phyloP scores from a whole-genome alignment of 176 grass and related monocot species.

The sorghum (Sorghum bicolor) region Sorghum_bicolor_NCBIv3 NC_012870.2:68078001-68078500 shows the following conservation, averaged over 20 bases:
- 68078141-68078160: not conserved
- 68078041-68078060: not conserved
- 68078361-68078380: not conserved
- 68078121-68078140: not conserved
- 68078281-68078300: not conserved
- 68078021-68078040: not conserved
- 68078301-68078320: not conserved
- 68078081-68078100: not conserved
- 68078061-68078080: not conserved
- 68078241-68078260: not conserved
- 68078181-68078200: conserved; percentile 12
- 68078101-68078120: not conserved
- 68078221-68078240: conserved; percentile 4
- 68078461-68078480: conserved; percentile 12
- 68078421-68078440: not conserved
- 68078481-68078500: not conserved
- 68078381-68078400: not conserved
- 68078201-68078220: not conserved
- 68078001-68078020: not conserved
- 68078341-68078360: not conserved
- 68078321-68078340: too few relatives aligned
- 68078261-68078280: not conserved
- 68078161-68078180: not conserved
- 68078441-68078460: not conserved
- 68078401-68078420: not conserved